Percentiles rank a stretch among this genome's conserved stretches.
These are phyloP conservation scores for Coemansia biformis DNA, from an alignment of 192 early-diverging fungal species.

Conservation along the genomic window DNA sequence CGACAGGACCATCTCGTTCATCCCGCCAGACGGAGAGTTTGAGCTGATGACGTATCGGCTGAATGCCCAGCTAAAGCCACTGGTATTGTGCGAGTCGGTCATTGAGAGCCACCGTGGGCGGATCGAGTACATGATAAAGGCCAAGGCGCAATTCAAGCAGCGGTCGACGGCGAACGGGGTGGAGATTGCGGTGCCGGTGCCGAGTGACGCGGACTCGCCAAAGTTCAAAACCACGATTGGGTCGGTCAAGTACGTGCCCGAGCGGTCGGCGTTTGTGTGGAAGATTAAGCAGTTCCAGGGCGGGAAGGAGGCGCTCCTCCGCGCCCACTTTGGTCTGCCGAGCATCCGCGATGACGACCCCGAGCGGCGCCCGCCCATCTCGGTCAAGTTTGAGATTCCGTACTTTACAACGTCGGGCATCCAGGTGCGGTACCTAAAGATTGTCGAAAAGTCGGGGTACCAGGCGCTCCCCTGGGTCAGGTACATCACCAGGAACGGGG, in stretches of 20 bases:
- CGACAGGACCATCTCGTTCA: slow-evolving; percentile 84
- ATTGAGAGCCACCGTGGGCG: slow-evolving; percentile 86
- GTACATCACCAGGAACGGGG: slow-evolving; percentile 87
- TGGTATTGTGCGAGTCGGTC: slow-evolving; percentile 79
- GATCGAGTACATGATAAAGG: slow-evolving; percentile 96
- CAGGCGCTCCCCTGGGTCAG: slow-evolving; percentile 85
- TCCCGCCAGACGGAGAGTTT: slow-evolving; percentile 88
- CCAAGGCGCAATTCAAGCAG: slow-evolving; percentile 95
- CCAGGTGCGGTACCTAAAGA: slow-evolving; percentile 86
- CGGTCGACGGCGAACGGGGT: slow-evolving; percentile 97
- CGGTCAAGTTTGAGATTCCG: slow-evolving; percentile 83
- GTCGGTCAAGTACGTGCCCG: slow-evolving; percentile 86
- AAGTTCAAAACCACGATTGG: slow-evolving; percentile 92
- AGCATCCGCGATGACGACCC: slow-evolving; percentile 80
- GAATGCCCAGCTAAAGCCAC: slow-evolving; percentile 76
- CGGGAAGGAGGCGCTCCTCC: slow-evolving; percentile 92
- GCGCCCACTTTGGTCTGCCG: slow-evolving; percentile 79
- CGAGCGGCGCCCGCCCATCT: slow-evolving; percentile 76
- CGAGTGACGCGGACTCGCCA: slow-evolving; percentile 94
- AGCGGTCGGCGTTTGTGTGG: slow-evolving; percentile 92
- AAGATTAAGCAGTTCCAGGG: slow-evolving; percentile 98
- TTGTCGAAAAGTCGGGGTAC: slow-evolving; percentile 85
- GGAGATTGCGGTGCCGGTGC: slow-evolving; percentile 95
- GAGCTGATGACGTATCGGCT: slow-evolving; percentile 87
- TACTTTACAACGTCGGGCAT: slow-evolving; percentile 89